These are phyloP conservation scores for Aurifilum marmelostoma DNA, from an alignment of 2,329 filamentous ascomycete species.

Conservation along the genomic window DNA sequence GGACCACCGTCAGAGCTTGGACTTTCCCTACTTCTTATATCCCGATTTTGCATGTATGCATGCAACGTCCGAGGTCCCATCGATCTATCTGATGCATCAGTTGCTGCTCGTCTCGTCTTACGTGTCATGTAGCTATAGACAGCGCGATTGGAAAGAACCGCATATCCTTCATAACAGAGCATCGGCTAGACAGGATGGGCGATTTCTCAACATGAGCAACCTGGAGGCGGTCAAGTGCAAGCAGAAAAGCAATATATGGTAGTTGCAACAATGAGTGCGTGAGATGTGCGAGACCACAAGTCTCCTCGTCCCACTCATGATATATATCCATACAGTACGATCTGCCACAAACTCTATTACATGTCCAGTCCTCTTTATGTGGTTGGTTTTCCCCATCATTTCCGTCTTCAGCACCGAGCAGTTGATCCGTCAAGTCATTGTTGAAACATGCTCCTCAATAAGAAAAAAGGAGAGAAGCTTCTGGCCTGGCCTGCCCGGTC, in stretches of 20 bases:
- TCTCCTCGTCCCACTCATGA: not conserved
- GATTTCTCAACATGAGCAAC: not conserved
- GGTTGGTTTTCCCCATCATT: not conserved
- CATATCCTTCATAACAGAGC: not conserved
- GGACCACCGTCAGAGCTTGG: not conserved
- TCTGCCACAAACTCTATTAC: constrained; percentile 24
- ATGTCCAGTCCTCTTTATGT: not conserved
- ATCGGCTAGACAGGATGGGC: not conserved
- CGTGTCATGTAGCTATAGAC: no score
- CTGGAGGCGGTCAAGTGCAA: not conserved
- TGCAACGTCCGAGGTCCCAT: no score
- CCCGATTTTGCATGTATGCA: not conserved
- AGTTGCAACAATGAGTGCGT: not conserved
- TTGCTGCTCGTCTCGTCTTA: no score
- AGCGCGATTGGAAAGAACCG: no score
- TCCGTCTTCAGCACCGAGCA: not conserved
- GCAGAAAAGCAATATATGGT: not conserved
- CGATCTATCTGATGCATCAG: no score
- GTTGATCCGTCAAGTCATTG: constrained; percentile 5
- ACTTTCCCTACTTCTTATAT: not conserved
- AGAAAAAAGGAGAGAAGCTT: not conserved
- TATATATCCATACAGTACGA: constrained; percentile 24
- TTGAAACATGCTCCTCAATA: not conserved
- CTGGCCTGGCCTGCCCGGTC: not conserved
- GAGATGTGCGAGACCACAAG: not conserved